Evolutionary conservation across 768 basidiomycete genomes (phyloP).

Genomic region (Termitomyces sp.): DNA sequence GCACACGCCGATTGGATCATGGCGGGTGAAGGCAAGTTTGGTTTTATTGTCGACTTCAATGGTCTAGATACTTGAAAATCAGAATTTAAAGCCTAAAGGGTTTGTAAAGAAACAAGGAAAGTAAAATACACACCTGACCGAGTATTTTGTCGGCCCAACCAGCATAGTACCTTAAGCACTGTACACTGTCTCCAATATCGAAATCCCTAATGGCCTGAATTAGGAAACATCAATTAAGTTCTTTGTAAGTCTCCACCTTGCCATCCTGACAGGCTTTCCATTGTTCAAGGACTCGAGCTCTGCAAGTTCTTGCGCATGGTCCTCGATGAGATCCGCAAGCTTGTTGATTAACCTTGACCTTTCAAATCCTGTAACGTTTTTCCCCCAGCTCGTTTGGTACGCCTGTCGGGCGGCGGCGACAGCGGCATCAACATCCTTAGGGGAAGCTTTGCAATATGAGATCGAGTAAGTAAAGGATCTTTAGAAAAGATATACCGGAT

Average conservation of each 20-base stretch:
- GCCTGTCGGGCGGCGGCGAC: slow-evolving; percentile 81
- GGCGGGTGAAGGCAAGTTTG: slow-evolving; percentile 82
- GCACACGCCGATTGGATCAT: slow-evolving; percentile 92
- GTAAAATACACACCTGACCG: slow-evolving; percentile 60
- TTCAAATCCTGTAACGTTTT: slow-evolving; percentile 80
- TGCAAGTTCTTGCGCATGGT: slow-evolving; percentile 75
- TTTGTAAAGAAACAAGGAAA: neutral
- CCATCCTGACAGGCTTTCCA: slow-evolving; percentile 75
- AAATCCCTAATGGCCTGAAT: slow-evolving; percentile 47
- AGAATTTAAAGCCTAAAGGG: neutral
- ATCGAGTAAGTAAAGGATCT: neutral
- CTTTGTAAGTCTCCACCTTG: slow-evolving; percentile 21
- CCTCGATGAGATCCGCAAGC: slow-evolving; percentile 87
- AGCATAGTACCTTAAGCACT: slow-evolving; percentile 86
- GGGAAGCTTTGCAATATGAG: slow-evolving; percentile 40
- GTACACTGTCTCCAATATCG: slow-evolving; percentile 74
- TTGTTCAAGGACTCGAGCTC: slow-evolving; percentile 87
- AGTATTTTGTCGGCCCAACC: slow-evolving; percentile 95
- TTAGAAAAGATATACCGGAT: slow-evolving; percentile 37
- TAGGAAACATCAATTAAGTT: neutral
- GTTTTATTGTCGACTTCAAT: slow-evolving; percentile 76
- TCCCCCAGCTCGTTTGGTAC: slow-evolving; percentile 85
- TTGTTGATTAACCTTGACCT: slow-evolving; percentile 78
- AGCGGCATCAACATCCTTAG: slow-evolving; percentile 77
- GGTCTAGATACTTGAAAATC: slow-evolving; percentile 34